Base-by-base conservation (phyloP, 2,329 filamentous ascomycete genomes). In the Xylariaceae sp. region DNA sequence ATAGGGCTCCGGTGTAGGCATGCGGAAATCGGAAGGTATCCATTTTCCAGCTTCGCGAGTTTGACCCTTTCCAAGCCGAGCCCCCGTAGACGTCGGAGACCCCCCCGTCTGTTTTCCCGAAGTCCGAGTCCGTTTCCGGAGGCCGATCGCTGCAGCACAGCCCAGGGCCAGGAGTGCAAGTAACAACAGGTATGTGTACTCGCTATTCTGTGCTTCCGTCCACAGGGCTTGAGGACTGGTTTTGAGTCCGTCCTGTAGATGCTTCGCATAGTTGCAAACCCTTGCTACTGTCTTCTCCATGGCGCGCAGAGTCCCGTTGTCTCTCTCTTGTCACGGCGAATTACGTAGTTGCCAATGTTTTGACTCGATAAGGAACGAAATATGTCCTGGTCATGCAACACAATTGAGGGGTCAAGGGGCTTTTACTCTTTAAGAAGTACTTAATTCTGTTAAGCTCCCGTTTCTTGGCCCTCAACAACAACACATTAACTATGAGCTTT, bases 1-100 rank as follows among this genome's bases (percentile, higher is more conserved):
- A 51, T 85, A 87, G 0, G 84, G 76, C 0, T 52, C 49, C 9
- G 55, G 54, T 29, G 42, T 53, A 8, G 54, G 53, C 44, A 41
- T 52, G 23, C 44, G 44, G 36, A 56, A 58, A 32, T 55, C 51
- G 2, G 55, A 58, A 7, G 54, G 50, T 16, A 31, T 33, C 55
- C 55, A 57, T 39, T 54, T 56, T 3, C 54, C 54, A 41, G 39
- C 50, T 47, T 56, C 53, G 12, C 53, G 50, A 3, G 40, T 12
- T 33, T 43, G 38, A 5, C 49, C 52, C 41, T 58, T 58, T 40
- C 56, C 54, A 19, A 56, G 50, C 13, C 40, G 44, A 16, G 50
- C 50, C 9, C 42, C 38, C 9, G 53, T 53, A 6, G 54, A 53
- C 2, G 52, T 55, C 13, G 41, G 31, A 15, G 54, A 49, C 11